Conservation (phyloP, 2,329 filamentous ascomycete species). For the Penicillium sp. region DNA sequence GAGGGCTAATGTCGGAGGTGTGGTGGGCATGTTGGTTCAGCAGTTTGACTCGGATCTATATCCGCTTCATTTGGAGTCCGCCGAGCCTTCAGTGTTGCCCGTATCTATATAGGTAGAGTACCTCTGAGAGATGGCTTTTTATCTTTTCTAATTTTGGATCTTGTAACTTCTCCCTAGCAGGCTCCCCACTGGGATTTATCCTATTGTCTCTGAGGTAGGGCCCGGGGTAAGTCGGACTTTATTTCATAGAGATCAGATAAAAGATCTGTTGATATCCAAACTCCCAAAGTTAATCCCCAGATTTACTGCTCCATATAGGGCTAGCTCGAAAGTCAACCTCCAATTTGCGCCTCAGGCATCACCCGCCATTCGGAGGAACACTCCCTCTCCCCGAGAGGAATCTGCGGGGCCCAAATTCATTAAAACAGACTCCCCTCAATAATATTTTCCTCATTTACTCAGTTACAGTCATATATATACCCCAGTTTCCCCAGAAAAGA, state of each 20-base stretch:
- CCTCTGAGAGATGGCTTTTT: not conserved
- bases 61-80: not conserved
- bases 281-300: not conserved
- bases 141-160: not conserved
- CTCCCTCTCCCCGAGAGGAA: constrained; percentile 6
- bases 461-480: not conserved
- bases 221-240: too few species aligned
- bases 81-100: not conserved
- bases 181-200: too few species aligned
- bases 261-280: not conserved
- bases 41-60: not conserved
- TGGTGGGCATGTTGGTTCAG: not conserved
- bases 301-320: not conserved
- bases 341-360: constrained; percentile 2
- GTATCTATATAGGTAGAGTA: not conserved
- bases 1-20: not conserved
- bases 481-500: not conserved
- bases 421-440: not conserved
- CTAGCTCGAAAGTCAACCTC: constrained; percentile 1
- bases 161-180: not conserved
- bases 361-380: not conserved
- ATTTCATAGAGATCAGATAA: not conserved
- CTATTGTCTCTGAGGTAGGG: not conserved
- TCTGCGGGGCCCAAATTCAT: constrained; percentile 5
- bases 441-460: not conserved